Conservation (phyloP, 2,329 filamentous ascomycete species). For the Ascochyta koolunga region DNA sequence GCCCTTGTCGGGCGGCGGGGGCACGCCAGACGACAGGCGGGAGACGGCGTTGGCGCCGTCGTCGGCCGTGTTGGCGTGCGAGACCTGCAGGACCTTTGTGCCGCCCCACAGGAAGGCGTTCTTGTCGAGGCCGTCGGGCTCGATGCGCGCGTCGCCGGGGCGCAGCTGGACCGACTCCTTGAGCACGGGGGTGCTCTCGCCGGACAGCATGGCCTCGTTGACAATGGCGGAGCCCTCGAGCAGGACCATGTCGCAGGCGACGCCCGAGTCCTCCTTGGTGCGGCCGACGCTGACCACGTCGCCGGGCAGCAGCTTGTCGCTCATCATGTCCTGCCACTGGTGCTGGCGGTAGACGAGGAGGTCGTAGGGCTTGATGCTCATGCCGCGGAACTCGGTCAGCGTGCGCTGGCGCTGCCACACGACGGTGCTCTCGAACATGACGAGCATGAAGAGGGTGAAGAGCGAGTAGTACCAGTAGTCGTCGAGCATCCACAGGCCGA, state of each 20-base stretch:
- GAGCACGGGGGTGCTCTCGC: conserved; percentile 93
- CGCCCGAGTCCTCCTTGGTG: conserved; percentile 95
- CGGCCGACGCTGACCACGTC: conserved; percentile 91
- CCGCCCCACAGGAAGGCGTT: conserved; percentile 96
- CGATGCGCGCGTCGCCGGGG: conserved; percentile 78
- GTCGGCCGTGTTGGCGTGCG: conserved; percentile 80
- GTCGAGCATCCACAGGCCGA: conserved; percentile 97
- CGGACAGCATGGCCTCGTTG: conserved; percentile 98
- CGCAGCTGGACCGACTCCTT: conserved; percentile 96
- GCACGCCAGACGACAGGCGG: conserved; percentile 76
- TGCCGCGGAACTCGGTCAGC: conserved; percentile 93
- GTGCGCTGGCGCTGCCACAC: conserved; percentile 99
- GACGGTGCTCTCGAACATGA: conserved; percentile 96
- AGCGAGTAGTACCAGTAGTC: conserved; percentile 99
- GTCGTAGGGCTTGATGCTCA: conserved; percentile 99
- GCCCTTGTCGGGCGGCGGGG: conserved; percentile 87
- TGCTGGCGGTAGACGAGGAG: conserved; percentile 87
- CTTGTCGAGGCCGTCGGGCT: conserved; percentile 92
- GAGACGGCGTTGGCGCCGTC: conserved; percentile 64
- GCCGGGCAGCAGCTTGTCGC: conserved; percentile 89
- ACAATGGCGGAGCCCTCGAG: conserved; percentile 96
- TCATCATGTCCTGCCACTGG: conserved; percentile 87
- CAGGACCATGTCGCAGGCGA: conserved; percentile 95
- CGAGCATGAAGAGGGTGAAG: conserved; percentile 98
- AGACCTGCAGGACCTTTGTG: conserved; percentile 95